Conservation (phyloP, 139 green algal genomes). For the Diplosphaera chodatii region DNA sequence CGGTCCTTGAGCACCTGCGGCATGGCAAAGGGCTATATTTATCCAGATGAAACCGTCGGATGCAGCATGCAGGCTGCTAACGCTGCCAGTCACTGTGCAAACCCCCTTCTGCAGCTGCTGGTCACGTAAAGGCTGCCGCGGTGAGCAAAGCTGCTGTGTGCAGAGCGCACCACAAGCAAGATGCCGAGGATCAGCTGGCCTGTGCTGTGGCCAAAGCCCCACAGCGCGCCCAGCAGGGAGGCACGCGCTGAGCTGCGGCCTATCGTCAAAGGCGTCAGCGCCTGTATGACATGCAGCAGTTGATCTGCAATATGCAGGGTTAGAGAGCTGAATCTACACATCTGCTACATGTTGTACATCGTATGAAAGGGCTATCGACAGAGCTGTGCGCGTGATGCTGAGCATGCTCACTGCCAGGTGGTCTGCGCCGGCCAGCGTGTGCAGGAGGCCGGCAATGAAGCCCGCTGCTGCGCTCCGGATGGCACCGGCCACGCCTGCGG, state of each 20-base stretch:
- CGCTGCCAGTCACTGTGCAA: too few relatives aligned
- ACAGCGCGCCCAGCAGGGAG: conserved; percentile 87
- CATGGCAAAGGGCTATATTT: background rate
- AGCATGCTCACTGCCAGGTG: conserved; percentile 72
- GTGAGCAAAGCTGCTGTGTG: background rate
- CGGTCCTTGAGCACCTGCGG: conserved; percentile 54
- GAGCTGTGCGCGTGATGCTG: background rate
- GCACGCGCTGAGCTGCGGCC: conserved; percentile 64
- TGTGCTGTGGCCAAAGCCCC: conserved; percentile 94
- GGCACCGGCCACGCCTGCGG: background rate
- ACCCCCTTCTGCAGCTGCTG: too few relatives aligned
- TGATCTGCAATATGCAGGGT: too few relatives aligned
- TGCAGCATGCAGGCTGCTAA: too few relatives aligned
- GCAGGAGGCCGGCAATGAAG: conserved; percentile 86
- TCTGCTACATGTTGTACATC: too few relatives aligned
- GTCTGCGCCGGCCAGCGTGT: conserved; percentile 94
- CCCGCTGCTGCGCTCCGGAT: conserved; percentile 64
- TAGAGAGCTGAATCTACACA: too few relatives aligned
- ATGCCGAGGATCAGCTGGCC: conserved; percentile 95
- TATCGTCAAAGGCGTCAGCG: conserved; percentile 92
- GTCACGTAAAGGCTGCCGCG: too few relatives aligned
- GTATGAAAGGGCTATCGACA: too few relatives aligned
- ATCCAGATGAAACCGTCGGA: too few relatives aligned
- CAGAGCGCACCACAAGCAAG: conserved; percentile 73
- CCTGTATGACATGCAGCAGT: conserved; percentile 54